Evolutionary conservation across 352 stramenopile species (phyloP).

Genomic region (Pythium chondricola): DNA sequence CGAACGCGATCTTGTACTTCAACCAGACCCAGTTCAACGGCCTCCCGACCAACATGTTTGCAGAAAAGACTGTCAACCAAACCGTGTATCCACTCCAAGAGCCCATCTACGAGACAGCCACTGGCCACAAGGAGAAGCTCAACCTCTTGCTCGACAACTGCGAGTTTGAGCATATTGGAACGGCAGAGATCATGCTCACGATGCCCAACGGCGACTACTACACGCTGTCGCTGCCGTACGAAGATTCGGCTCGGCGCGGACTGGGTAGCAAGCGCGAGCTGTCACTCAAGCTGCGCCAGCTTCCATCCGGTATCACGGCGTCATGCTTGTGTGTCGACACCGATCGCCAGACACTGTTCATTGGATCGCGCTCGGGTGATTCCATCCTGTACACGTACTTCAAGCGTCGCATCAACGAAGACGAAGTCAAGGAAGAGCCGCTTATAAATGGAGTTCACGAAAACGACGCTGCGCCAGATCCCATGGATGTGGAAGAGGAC

Average conservation of each 20-base stretch:
- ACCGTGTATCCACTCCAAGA: constrained; percentile 60
- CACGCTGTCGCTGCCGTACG: constrained; percentile 53
- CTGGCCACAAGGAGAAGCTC: constrained; percentile 37
- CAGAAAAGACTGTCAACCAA: constrained; percentile 68
- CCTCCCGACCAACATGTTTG: constrained; percentile 64
- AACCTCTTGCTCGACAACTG: constrained; percentile 68
- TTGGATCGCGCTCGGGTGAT: constrained; percentile 75
- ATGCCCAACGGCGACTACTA: constrained; percentile 56
- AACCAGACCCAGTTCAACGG: constrained; percentile 86
- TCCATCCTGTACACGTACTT: constrained; percentile 59
- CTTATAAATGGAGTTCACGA: constrained; percentile 16
- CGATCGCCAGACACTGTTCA: constrained; percentile 63
- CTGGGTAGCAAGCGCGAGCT: constrained; percentile 12
- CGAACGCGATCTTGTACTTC: constrained; percentile 82
- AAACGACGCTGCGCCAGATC: constrained; percentile 14
- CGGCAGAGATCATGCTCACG: constrained; percentile 67
- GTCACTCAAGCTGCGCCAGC: constrained; percentile 46
- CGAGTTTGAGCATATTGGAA: constrained; percentile 53
- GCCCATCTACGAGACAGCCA: constrained; percentile 51
- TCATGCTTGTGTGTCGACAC: constrained; percentile 60
- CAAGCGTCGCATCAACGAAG: constrained; percentile 15
- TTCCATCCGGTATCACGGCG: constrained; percentile 36
- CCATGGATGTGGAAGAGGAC: constrained; percentile 22
- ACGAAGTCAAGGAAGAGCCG: constrained; percentile 29
- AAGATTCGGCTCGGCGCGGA: constrained; percentile 33